A percentile compares a stretch with the other conserved stretches of the same genome.
These are phyloP conservation scores for Ophiostoma sp. DNA, from an alignment of 2,329 filamentous ascomycete genomes.

Conservation along the genomic window DNA sequence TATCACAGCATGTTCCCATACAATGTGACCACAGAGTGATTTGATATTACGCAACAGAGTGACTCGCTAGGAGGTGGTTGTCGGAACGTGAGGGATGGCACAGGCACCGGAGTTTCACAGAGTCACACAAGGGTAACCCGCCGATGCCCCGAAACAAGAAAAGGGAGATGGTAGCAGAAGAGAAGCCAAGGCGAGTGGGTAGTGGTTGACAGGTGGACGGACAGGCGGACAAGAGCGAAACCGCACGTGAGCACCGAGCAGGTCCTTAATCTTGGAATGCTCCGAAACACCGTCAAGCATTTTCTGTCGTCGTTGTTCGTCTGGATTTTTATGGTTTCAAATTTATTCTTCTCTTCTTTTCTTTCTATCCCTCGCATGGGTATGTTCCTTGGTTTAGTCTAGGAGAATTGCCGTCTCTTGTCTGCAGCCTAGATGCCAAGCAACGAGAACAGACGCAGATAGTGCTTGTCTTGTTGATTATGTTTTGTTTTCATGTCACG, in stretches of 20 bases:
- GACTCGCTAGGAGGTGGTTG: neutral
- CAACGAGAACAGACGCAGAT: neutral
- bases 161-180: no score
- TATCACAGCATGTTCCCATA: no score
- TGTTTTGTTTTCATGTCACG: neutral
- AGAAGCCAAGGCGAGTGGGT: no score
- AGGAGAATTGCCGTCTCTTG: neutral
- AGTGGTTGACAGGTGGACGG: no score
- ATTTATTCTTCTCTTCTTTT: neutral
- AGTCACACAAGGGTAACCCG: neutral
- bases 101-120: neutral
- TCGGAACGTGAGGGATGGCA: neutral
- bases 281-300: neutral
- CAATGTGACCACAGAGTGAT: neutral
- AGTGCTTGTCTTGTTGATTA: neutral
- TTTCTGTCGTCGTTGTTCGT: neutral
- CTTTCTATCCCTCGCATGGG: neutral
- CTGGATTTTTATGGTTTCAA: neutral
- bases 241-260: neutral
- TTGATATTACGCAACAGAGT: neutral
- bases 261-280: conserved; percentile 4
- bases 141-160: neutral
- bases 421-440: neutral
- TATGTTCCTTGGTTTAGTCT: neutral
- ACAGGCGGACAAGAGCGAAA: neutral